Conservation (phyloP, 768 basidiomycete genomes). For the Exsudoporus frostii region DNA sequence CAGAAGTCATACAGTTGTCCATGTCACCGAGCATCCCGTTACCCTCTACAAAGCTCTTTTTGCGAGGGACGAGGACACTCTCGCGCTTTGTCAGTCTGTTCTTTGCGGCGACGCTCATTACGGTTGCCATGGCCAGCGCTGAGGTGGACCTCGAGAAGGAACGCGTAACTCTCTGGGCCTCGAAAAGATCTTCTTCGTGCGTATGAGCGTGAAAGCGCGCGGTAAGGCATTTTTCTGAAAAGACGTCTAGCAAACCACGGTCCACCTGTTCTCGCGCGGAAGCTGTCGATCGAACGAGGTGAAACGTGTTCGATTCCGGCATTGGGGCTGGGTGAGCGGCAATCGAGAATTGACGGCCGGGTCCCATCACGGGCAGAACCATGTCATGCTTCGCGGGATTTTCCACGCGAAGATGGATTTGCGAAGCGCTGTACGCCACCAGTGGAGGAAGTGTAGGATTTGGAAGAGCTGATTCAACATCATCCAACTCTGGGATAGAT, state of each 20-base stretch:
- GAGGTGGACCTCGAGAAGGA: conserved; percentile 56
- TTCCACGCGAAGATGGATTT: conserved; percentile 23
- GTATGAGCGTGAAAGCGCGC: conserved; percentile 64
- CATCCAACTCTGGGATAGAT: conserved; percentile 50
- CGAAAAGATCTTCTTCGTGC: conserved; percentile 63
- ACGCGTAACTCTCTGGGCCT: conserved; percentile 43
- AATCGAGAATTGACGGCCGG: conserved; percentile 62
- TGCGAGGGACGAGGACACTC: conserved; percentile 63
- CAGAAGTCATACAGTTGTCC: conserved; percentile 9
- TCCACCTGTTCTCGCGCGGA: conserved; percentile 70
- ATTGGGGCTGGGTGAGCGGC: conserved; percentile 53
- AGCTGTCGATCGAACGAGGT: conserved; percentile 65
- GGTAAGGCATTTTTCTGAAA: conserved; percentile 67
- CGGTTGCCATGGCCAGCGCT: conserved; percentile 55
- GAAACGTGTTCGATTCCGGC: conserved; percentile 47
- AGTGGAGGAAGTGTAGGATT: background rate
- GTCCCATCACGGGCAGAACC: conserved; percentile 16
- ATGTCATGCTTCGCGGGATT: conserved; percentile 17
- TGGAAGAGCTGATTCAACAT: conserved; percentile 8
- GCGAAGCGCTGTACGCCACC: conserved; percentile 1
- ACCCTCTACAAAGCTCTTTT: conserved; percentile 45
- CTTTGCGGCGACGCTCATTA: conserved; percentile 52
- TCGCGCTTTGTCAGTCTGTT: conserved; percentile 62
- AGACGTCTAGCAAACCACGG: conserved; percentile 74
- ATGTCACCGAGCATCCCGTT: conserved; percentile 13